phyloP scores from a whole-genome alignment of 257 asterid species.

The Verbascum thapsus region DNA sequence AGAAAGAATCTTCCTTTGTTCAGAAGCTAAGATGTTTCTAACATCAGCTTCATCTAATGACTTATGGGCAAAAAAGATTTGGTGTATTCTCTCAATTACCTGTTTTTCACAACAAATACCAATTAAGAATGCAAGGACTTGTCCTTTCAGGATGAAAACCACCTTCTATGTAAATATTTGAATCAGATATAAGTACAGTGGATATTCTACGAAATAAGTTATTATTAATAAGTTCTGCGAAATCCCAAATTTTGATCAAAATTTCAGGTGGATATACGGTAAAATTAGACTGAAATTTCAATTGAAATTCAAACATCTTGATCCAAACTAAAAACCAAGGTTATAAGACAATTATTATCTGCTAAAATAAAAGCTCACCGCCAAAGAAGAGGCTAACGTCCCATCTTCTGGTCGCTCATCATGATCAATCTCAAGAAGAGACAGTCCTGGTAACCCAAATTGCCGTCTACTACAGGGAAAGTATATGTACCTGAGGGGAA shows the following conservation, averaged over 20 bases:
- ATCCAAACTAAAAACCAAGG: no score
- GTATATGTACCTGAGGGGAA: constrained; percentile 71
- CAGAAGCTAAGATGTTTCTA: constrained; percentile 81
- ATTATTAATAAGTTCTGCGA: no score
- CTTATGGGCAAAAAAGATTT: constrained; percentile 58
- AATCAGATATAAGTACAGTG: no score
- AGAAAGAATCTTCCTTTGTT: constrained; percentile 76
- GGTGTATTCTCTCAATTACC: constrained; percentile 93
- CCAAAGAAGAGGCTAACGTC: constrained; percentile 82
- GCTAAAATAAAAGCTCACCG: constrained; percentile 57
- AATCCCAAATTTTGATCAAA: no score
- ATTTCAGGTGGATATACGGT: no score
- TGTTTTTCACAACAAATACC: constrained; percentile 35
- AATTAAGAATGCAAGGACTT: constrained; percentile 7
- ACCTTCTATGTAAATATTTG: not conserved
- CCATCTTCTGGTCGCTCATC: constrained; percentile 99
- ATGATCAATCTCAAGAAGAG: constrained; percentile 96
- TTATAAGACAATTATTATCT: not conserved
- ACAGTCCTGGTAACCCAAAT: constrained; percentile 92
- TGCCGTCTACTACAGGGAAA: constrained; percentile 98
- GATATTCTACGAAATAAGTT: no score
- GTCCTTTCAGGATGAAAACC: constrained; percentile 13
- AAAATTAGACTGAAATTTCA: no score
- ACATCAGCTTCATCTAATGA: constrained; percentile 91
- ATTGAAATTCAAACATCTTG: no score